Evolutionary conservation across 768 basidiomycete species (phyloP).

Genomic region (Hemileccinum impolitum): DNA sequence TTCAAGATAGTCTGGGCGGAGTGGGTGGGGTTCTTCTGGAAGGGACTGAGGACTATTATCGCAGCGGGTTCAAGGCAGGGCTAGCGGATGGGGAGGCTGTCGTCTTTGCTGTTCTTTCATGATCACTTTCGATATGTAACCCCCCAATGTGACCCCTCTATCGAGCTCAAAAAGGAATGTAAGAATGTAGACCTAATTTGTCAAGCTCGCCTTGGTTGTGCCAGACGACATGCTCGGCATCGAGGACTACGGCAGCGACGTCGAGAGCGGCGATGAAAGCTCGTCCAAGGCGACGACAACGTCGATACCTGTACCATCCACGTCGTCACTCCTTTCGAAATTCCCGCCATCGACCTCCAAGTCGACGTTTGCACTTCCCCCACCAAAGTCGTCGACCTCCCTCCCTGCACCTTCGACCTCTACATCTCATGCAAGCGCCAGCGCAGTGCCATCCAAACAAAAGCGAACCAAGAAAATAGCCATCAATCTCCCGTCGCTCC

Average conservation of each 20-base stretch:
- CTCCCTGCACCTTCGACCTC: constrained; percentile 25
- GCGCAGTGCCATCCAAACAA: constrained; percentile 27
- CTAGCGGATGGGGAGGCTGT: constrained; percentile 12
- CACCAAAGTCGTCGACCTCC: constrained; percentile 29
- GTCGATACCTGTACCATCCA: too few relatives aligned
- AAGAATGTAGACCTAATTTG: background rate
- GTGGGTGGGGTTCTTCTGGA: constrained; percentile 6
- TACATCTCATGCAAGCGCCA: constrained; percentile 6
- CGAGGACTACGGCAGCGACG: constrained; percentile 75
- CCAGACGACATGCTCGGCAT: constrained; percentile 60
- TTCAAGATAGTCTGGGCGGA: constrained; percentile 41
- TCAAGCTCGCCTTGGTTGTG: background rate
- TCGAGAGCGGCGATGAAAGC: constrained; percentile 51
- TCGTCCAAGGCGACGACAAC: constrained; percentile 9
- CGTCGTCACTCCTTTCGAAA: constrained; percentile 16
- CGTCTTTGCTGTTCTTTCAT: constrained; percentile 10
- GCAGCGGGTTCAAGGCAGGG: constrained; percentile 14
- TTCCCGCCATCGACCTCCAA: constrained; percentile 30
- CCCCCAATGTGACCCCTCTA: background rate
- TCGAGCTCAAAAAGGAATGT: background rate
- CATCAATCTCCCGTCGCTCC: constrained; percentile 31
- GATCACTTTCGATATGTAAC: background rate
- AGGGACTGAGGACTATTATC: constrained; percentile 13
- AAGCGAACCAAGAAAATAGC: constrained; percentile 46
- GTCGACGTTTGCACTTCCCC: constrained; percentile 35